Evolutionary conservation across 306 rosid genomes (phyloP).

Genomic region (Dryas alaskensis): DNA sequence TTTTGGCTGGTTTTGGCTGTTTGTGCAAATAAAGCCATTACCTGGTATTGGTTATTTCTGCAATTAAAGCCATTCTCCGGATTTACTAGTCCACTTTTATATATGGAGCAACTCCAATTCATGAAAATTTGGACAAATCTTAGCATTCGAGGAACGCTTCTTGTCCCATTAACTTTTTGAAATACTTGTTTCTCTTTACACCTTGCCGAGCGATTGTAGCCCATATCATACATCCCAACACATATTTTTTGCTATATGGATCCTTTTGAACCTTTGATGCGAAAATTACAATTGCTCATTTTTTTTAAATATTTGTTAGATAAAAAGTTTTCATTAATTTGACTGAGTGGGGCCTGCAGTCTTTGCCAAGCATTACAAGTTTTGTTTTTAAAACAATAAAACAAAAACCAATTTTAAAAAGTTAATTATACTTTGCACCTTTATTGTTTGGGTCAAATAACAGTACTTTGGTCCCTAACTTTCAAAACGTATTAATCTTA

Average conservation of each 20-base stretch:
- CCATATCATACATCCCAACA: conserved; percentile 45
- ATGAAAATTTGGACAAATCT: conserved; percentile 59
- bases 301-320: no score
- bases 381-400: no score
- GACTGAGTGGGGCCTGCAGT: conserved; percentile 11
- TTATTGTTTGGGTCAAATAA: no score
- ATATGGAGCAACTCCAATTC: conserved; percentile 54
- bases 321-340: no score
- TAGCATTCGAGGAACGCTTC: conserved; percentile 42
- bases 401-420: no score
- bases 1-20: conserved; percentile 27
- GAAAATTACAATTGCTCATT: conserved; percentile 30
- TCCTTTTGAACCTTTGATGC: conserved; percentile 36
- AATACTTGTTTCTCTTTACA: conserved; percentile 83
- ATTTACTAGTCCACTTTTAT: conserved; percentile 39
- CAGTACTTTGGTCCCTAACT: no score
- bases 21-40: conserved; percentile 24
- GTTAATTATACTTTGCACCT: no score
- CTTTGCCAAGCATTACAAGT: no score
- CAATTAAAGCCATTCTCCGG: conserved; percentile 31
- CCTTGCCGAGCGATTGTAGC: conserved; percentile 54
- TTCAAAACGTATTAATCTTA: no score
- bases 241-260: conserved; percentile 78
- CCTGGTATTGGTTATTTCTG: conserved; percentile 29
- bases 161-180: conserved; percentile 48